Evolutionary conservation across 371 early-diverging fungal species (phyloP).

Genomic region (Zopfochytrium polystomum): DNA sequence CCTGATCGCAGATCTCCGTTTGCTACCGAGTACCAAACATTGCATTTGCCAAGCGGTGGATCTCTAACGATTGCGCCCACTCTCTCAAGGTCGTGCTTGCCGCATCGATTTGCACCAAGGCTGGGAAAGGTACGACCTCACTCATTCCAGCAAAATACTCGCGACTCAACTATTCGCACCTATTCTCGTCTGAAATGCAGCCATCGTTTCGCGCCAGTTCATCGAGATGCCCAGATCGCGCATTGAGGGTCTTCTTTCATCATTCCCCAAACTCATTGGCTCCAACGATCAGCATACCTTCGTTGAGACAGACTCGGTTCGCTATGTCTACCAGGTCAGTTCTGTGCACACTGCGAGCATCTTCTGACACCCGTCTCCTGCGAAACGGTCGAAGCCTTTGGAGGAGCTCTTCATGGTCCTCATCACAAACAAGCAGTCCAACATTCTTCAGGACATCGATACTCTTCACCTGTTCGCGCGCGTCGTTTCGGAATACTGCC

Average conservation of each 20-base stretch:
- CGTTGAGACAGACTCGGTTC: constrained; percentile 92
- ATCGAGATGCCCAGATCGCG: constrained; percentile 94
- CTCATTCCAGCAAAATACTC: not conserved
- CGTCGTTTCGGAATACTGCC: constrained; percentile 83
- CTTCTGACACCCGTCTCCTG: constrained; percentile 2
- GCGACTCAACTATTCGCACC: not conserved
- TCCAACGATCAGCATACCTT: constrained; percentile 89
- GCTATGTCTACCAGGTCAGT: constrained; percentile 81
- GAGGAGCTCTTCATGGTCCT: constrained; percentile 91
- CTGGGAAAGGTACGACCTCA: constrained; percentile 83
- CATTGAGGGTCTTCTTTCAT: constrained; percentile 91
- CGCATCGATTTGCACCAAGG: constrained; percentile 86
- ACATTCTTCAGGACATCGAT: constrained; percentile 90
- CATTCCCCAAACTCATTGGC: constrained; percentile 92
- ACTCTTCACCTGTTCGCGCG: constrained; percentile 91
- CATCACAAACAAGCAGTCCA: constrained; percentile 85
- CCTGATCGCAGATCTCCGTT: too few relatives aligned
- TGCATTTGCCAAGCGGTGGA: too few relatives aligned
- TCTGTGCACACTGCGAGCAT: not conserved
- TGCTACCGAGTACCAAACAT: too few relatives aligned
- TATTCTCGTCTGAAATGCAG: constrained; percentile 46
- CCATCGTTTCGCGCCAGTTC: constrained; percentile 93
- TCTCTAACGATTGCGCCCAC: too few relatives aligned
- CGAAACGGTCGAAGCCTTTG: constrained; percentile 79
- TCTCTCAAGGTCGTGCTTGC: constrained; percentile 80